Evolutionary conservation across 805 yeast species (phyloP).

Genomic region (Nakazawaea holstii): DNA sequence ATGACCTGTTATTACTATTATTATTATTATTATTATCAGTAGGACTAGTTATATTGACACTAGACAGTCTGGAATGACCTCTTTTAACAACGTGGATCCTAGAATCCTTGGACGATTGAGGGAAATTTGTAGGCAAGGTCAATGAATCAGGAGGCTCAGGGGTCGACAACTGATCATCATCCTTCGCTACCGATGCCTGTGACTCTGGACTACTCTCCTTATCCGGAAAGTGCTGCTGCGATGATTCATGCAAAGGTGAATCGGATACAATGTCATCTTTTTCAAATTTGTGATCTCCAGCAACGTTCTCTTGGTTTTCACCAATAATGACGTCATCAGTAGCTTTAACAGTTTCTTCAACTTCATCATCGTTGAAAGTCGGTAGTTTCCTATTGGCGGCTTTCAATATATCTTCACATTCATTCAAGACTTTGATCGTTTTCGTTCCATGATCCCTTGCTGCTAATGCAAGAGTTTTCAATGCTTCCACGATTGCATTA

Average conservation of each 20-base stretch:
- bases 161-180: neutral
- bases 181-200: neutral
- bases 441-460: conserved; percentile 46
- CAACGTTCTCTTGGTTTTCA: neutral
- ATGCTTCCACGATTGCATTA: conserved; percentile 33
- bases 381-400: conserved; percentile 15
- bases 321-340: neutral
- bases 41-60: neutral
- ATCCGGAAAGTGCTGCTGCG: too few relatives aligned
- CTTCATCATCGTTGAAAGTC: neutral
- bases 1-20: neutral
- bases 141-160: conserved; percentile 6
- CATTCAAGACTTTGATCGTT: conserved; percentile 35
- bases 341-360: neutral
- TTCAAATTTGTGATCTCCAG: neutral
- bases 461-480: conserved; percentile 37
- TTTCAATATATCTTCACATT: conserved; percentile 41
- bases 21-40: too few relatives aligned
- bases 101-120: neutral
- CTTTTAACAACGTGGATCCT: neutral
- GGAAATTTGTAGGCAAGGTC: conserved; percentile 3
- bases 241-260: too few relatives aligned
- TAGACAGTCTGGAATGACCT: conserved; percentile 1
- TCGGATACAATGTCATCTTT: neutral
- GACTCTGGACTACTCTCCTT: too few relatives aligned